Evolutionary conservation across 2,329 filamentous ascomycete species (phyloP).

Genomic region (Shiraia sp.): DNA sequence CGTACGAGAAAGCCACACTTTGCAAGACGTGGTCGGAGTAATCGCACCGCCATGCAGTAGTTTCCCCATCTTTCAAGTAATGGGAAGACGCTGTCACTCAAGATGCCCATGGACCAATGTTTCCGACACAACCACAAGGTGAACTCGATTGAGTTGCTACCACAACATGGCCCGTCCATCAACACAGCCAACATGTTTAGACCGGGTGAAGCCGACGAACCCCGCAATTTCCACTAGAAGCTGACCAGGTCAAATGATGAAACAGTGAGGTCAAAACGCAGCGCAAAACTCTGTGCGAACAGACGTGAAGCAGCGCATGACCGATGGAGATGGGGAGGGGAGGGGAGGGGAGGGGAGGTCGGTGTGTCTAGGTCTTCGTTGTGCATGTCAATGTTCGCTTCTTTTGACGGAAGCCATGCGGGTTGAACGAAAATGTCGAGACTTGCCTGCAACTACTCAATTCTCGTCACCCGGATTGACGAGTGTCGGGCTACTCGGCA

Average conservation of each 20-base stretch:
- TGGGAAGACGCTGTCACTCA: too few relatives aligned
- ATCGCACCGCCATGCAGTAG: too few relatives aligned
- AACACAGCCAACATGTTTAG: conserved; percentile 2
- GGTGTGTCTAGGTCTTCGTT: background rate
- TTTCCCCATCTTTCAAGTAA: too few relatives aligned
- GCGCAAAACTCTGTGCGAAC: background rate
- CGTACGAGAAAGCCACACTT: too few relatives aligned
- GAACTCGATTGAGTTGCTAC: background rate
- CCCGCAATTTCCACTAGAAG: conserved; percentile 3
- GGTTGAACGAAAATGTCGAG: background rate
- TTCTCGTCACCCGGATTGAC: background rate
- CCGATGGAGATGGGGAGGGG: conserved; percentile 1
- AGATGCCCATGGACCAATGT: too few relatives aligned
- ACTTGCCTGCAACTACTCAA: background rate
- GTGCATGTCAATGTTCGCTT: background rate
- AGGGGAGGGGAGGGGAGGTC: conserved; percentile 2
- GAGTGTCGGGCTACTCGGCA: background rate
- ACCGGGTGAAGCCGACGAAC: background rate
- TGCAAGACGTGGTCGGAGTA: too few relatives aligned
- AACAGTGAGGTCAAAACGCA: conserved; percentile 3
- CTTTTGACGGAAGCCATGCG: background rate
- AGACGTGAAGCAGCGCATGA: background rate
- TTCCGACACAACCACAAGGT: too few relatives aligned
- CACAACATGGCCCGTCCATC: too few relatives aligned
- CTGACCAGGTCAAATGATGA: conserved; percentile 2